Conservation (phyloP, 2,329 filamentous ascomycete genomes). For the Cytospora piceae region DNA sequence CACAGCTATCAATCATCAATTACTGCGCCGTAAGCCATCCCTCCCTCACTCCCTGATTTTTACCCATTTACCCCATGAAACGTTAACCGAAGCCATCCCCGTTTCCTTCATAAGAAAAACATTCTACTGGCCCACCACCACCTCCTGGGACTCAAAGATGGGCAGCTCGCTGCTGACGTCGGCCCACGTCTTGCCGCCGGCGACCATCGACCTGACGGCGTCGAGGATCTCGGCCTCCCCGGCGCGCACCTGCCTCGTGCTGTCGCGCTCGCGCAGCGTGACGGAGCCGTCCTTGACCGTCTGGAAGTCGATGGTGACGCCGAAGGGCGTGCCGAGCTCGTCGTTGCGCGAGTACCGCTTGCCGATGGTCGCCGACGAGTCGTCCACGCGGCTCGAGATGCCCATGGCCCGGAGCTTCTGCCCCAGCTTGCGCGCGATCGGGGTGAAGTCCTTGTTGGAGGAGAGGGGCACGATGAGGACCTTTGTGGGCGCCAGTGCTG, state of each 20-base stretch:
- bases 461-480: constrained; percentile 91
- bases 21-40: neutral
- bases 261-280: constrained; percentile 88
- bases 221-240: constrained; percentile 78
- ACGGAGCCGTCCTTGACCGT: constrained; percentile 84
- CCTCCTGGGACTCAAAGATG: constrained; percentile 79
- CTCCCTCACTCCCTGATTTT: neutral
- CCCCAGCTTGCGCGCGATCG: constrained; percentile 74
- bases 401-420: constrained; percentile 75
- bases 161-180: constrained; percentile 80
- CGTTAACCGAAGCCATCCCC: too few relatives aligned
- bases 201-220: constrained; percentile 63
- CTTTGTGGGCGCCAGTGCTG: constrained; percentile 86
- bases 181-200: constrained; percentile 60
- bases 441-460: constrained; percentile 77
- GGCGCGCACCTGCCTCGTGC: constrained; percentile 86
- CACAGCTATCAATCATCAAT: neutral
- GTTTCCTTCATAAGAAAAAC: neutral
- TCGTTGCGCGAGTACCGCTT: constrained; percentile 95
- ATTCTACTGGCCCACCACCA: constrained; percentile 42
- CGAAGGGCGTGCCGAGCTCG: constrained; percentile 91
- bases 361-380: constrained; percentile 88
- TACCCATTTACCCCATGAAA: neutral
- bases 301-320: constrained; percentile 95
- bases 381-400: constrained; percentile 84